Base-by-base conservation (phyloP, 2,329 filamentous ascomycete genomes). In the Colletotrichum sp. region DNA sequence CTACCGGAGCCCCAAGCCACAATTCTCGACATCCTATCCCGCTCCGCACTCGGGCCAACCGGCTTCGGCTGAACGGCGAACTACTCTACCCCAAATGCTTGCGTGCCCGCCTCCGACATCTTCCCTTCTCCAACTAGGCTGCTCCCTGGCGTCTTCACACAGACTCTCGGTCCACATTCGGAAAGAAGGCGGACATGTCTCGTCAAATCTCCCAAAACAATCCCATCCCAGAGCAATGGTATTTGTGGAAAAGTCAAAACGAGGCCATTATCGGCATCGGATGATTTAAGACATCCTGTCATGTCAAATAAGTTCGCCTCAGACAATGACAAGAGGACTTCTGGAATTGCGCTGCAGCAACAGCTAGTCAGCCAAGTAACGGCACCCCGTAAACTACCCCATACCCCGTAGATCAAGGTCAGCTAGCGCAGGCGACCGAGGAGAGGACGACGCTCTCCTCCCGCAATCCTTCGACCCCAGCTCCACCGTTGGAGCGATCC, bases 401-500 rank as follows among this genome's bases (percentile, higher is more conserved):
- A 34, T 72, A 72, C 48, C 60, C 32, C 34, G 60, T 59, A 39
- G 71, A 73, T 63, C 71, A 72, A 36, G 34, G 70, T 59, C 30
- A 63, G 19, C 59, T 52, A 64, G 63, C 30, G 25, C 69, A 61
- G 36, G 32, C 70, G 15, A 39, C 27, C 63, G 64, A 28, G 16
- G 19, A 59, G 28, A 22, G 28, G 30, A 64, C 36, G 28, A 63
- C 12, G 63, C 59, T 34, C 32, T 36, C 9, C 30, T 67, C 32
- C 68, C 72, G 63, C 63, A 63, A 39, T 28, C 63, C 68, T 55
- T 73, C 68, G 13, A 34, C 52, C 15, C 70, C 48, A 61, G 19
- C 63, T 30, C 39, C 63, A 68, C 27, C 48, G 59, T 74, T 36
- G 65, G 59, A 61, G 27, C 22, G 39, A 48, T 52, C 13, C 64